Conservation (phyloP, 495 filamentous ascomycete genomes). For the Entonaema liquescens region DNA sequence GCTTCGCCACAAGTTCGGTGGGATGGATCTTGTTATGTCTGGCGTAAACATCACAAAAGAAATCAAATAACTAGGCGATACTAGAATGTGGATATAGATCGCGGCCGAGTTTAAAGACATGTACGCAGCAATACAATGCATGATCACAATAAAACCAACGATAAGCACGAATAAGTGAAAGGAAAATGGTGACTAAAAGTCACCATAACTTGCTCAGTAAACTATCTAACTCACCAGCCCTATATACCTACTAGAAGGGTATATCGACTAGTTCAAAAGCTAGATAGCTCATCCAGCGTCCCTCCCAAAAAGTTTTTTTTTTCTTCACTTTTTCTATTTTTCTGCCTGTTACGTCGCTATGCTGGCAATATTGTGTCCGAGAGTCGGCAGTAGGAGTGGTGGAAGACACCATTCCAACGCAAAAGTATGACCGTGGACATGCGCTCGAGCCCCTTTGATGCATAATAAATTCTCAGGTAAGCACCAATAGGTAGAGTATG, state of each 20-base stretch:
- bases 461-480: not conserved
- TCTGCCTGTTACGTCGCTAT: not conserved
- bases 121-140: not conserved
- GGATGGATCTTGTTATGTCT: constrained; percentile 21
- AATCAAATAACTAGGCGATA: not conserved
- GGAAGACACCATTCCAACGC: not conserved
- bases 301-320: constrained; percentile 25
- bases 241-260: constrained; percentile 8
- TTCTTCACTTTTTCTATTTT: constrained; percentile 1
- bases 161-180: constrained; percentile 21
- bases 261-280: constrained; percentile 37
- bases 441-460: not conserved
- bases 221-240: constrained; percentile 43
- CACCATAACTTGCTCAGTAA: constrained; percentile 44
- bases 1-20: not conserved
- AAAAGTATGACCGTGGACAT: not conserved
- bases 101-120: not conserved
- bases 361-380: not conserved
- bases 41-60: constrained; percentile 10
- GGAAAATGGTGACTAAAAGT: constrained; percentile 35
- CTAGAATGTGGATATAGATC: not conserved
- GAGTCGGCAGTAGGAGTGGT: not conserved
- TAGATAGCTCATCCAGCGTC: constrained; percentile 39
- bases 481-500: not conserved
- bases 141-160: not conserved